Percentiles rank a stretch among this genome's conserved stretches.
phyloP scores from a whole-genome alignment of 176 grass and related monocot genomes.

The Avena sativa region DNA sequence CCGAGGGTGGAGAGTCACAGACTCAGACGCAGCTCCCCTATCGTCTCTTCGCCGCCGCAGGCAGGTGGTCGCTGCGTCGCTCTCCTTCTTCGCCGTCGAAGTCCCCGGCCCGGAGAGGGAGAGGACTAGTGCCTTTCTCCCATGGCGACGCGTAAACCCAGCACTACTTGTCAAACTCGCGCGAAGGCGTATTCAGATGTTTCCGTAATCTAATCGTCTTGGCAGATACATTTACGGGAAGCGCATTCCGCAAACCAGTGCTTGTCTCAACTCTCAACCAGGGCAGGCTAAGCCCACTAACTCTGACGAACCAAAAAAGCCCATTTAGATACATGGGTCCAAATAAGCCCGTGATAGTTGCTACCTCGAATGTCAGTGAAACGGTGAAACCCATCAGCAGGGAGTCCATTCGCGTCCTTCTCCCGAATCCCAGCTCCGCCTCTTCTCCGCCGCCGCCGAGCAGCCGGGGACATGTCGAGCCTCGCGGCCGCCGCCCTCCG shows the following conservation, averaged over 20 bases:
- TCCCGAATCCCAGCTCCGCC: not conserved
- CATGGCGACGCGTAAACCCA: conserved; percentile 25
- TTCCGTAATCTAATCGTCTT: not conserved
- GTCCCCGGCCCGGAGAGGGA: not conserved
- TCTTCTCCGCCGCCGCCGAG: conserved; percentile 34
- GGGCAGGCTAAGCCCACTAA: not conserved
- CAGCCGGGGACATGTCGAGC: conserved; percentile 55
- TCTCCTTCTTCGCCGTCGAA: conserved; percentile 1
- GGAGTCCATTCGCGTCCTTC: not conserved
- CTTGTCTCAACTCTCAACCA: not conserved
- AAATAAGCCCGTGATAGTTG: conserved; percentile 4
- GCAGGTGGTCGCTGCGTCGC: not conserved
- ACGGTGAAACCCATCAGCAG: conserved; percentile 12
- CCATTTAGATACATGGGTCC: not conserved
- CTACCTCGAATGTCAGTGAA: not conserved
- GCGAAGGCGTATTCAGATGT: not conserved
- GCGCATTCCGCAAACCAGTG: not conserved
- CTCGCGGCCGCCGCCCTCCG: conserved; percentile 40
- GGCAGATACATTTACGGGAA: not conserved
- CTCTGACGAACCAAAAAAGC: not conserved
- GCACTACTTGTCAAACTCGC: not conserved
- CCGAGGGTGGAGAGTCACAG: not conserved
- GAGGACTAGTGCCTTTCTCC: not conserved
- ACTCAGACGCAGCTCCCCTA: not conserved
- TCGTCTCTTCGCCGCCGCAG: conserved; percentile 3